phyloP scores from a whole-genome alignment of 2,329 filamentous ascomycete genomes.

The Aquanectria penicillioides region DNA sequence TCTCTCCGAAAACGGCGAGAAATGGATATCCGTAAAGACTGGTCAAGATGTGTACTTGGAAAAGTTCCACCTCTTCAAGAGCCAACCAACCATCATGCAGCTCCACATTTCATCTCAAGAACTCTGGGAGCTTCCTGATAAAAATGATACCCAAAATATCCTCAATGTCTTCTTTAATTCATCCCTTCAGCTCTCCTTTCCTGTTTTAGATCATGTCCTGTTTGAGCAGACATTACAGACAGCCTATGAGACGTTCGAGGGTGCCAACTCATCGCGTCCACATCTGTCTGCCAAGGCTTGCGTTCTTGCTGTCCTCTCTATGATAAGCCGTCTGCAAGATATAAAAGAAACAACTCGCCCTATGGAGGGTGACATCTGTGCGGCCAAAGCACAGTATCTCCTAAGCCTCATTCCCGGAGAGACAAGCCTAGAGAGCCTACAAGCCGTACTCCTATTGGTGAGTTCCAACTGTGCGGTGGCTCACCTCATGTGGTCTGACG shows the following conservation, averaged over 20 bases:
- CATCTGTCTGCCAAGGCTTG: slow-evolving; percentile 9
- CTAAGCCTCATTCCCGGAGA: background rate
- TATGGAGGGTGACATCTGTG: background rate
- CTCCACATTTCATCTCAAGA: background rate
- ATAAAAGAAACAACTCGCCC: background rate
- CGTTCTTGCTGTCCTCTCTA: slow-evolving; percentile 11
- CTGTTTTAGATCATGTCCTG: slow-evolving; percentile 13
- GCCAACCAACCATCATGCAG: background rate
- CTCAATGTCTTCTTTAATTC: slow-evolving; percentile 11
- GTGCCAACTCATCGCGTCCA: background rate
- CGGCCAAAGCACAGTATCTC: background rate
- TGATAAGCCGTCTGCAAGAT: background rate
- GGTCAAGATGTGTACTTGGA: slow-evolving; percentile 8
- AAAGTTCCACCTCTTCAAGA: slow-evolving; percentile 12
- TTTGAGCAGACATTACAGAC: slow-evolving; percentile 14
- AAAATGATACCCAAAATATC: background rate
- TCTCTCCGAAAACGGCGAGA: slow-evolving; percentile 11
- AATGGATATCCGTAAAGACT: slow-evolving; percentile 22
- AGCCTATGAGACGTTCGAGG: slow-evolving; percentile 4
- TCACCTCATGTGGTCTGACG: no score
- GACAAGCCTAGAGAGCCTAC: background rate
- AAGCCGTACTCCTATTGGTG: slow-evolving; percentile 17
- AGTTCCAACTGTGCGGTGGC: background rate
- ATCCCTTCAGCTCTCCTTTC: slow-evolving; percentile 5
- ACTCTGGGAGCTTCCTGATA: slow-evolving; percentile 6